Conservation (phyloP, 139 green algal species). For the Trebouxia sp. region DNA sequence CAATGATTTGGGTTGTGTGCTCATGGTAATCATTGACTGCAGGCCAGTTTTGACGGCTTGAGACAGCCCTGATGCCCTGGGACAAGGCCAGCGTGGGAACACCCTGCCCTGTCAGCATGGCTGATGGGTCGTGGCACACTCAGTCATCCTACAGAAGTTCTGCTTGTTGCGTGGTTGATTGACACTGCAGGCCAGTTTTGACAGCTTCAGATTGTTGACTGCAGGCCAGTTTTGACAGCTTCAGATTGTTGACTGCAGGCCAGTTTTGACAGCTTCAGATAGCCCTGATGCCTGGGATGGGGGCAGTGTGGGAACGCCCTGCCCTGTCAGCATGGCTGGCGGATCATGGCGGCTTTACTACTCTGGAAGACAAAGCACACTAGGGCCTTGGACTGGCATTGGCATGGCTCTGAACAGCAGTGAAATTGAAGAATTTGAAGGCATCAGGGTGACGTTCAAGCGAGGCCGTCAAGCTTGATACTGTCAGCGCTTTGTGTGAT, state of each 20-base stretch:
- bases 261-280: slow-evolving; percentile 34
- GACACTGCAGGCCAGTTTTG: slow-evolving; percentile 43
- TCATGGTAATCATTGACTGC: too few relatives aligned
- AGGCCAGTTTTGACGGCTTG: slow-evolving; percentile 34
- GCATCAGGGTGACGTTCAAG: slow-evolving; percentile 42
- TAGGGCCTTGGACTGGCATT: slow-evolving; percentile 51
- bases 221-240: slow-evolving; percentile 43
- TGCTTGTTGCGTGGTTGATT: too few relatives aligned
- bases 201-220: too few relatives aligned
- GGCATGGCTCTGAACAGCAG: slow-evolving; percentile 56
- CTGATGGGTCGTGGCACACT: slow-evolving; percentile 18
- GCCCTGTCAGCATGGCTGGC: slow-evolving; percentile 75
- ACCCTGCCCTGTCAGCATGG: slow-evolving; percentile 85
- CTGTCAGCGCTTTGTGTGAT: too few relatives aligned
- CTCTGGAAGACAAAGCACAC: slow-evolving; percentile 38
- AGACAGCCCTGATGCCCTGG: slow-evolving; percentile 58
- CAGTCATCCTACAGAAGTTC: too few relatives aligned
- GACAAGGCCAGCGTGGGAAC: slow-evolving; percentile 77
- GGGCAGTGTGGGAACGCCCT: slow-evolving; percentile 78
- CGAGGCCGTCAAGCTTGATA: slow-evolving; percentile 1
- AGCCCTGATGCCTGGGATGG: slow-evolving; percentile 70
- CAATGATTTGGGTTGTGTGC: too few relatives aligned
- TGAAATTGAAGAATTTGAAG: slow-evolving; percentile 31
- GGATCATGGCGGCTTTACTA: slow-evolving; percentile 69
- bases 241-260: too few relatives aligned